These are phyloP conservation scores for Carex parvula DNA, from an alignment of 176 grass and related monocot genomes.

Conservation along the genomic window DNA sequence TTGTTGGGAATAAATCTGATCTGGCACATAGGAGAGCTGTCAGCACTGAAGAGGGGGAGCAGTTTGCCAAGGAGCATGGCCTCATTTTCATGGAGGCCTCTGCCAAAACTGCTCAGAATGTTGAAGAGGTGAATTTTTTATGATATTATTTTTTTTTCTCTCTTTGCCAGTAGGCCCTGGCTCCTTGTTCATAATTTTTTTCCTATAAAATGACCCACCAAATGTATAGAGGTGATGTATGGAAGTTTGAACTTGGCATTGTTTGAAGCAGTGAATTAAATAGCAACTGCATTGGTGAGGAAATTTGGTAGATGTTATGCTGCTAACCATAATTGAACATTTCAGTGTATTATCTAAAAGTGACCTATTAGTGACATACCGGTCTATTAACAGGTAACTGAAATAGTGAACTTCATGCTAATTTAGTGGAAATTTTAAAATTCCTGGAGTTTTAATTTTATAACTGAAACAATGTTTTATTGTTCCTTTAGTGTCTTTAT, in stretches of 20 bases:
- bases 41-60: slow-evolving; percentile 45
- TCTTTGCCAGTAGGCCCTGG: background rate
- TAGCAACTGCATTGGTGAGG: background rate
- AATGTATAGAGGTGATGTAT: background rate
- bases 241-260: background rate
- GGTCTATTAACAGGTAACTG: background rate
- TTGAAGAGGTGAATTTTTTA: slow-evolving; percentile 39
- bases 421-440: background rate
- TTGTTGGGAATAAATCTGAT: slow-evolving; percentile 57
- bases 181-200: background rate
- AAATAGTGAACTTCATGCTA: background rate
- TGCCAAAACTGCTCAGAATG: slow-evolving; percentile 46
- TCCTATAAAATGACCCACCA: background rate
- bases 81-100: slow-evolving; percentile 56
- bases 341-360: background rate
- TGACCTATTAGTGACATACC: background rate
- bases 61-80: slow-evolving; percentile 50
- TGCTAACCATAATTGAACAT: background rate
- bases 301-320: background rate
- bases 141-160: background rate
- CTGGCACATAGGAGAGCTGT: slow-evolving; percentile 38
- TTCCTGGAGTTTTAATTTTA: background rate
- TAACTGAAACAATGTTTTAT: background rate
- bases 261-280: background rate
- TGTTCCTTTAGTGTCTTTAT: background rate